phyloP scores from a whole-genome alignment of 2,329 filamentous ascomycete genomes.

The Cryphonectria carpinicola region DNA sequence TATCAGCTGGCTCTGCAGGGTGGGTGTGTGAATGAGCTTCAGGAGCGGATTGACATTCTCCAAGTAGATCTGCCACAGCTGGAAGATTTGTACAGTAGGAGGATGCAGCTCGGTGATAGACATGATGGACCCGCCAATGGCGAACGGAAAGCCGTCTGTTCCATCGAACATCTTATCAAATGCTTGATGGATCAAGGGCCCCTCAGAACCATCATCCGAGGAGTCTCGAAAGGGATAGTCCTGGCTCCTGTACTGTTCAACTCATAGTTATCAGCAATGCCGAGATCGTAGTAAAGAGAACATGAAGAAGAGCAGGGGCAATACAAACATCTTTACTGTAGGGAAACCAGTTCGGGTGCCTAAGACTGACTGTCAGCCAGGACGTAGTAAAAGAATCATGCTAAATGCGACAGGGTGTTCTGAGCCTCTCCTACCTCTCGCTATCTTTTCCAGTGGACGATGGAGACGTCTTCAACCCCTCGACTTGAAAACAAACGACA shows the following conservation, averaged over 20 bases:
- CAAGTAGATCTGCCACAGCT: constrained; percentile 71
- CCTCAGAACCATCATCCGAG: constrained; percentile 59
- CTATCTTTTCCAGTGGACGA: constrained; percentile 47
- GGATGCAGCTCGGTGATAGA: constrained; percentile 56
- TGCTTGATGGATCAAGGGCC: constrained; percentile 59
- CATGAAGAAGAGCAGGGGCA: not conserved
- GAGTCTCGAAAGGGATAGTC: constrained; percentile 56
- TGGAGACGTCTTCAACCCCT: constrained; percentile 57
- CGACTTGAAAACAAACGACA: constrained; percentile 36
- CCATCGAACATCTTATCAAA: constrained; percentile 63
- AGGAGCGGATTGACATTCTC: constrained; percentile 71
- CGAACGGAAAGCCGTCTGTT: constrained; percentile 61
- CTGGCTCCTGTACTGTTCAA: constrained; percentile 49
- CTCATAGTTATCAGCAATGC: not conserved
- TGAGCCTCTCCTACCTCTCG: constrained; percentile 34
- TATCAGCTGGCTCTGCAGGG: constrained; percentile 66
- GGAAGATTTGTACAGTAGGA: constrained; percentile 61
- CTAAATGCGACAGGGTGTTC: not conserved
- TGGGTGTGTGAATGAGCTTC: constrained; percentile 70
- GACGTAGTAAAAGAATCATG: constrained; percentile 33
- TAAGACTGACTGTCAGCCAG: constrained; percentile 36
- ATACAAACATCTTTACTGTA: constrained; percentile 55
- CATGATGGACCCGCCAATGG: constrained; percentile 50
- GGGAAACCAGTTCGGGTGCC: constrained; percentile 54
- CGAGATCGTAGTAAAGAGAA: not conserved